Conservation (phyloP, 768 basidiomycete species). For the Trametes punicea region DNA sequence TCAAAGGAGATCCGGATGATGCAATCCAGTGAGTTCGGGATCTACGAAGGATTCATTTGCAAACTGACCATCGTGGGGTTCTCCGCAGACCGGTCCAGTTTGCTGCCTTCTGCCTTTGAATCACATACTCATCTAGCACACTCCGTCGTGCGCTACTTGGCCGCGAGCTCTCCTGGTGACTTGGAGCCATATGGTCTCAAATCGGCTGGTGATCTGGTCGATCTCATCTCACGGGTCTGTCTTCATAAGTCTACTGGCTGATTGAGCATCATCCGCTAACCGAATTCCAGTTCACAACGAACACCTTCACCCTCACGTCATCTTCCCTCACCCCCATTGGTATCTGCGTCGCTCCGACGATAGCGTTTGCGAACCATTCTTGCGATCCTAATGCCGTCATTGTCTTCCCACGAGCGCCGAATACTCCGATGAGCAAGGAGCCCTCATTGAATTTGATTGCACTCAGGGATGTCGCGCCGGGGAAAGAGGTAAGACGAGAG, state of each 20-base stretch:
- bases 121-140: conserved; percentile 70
- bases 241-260: background rate
- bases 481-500: conserved; percentile 61
- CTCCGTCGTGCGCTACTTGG: conserved; percentile 68
- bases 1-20: conserved; percentile 60
- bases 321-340: conserved; percentile 80
- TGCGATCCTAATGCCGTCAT: conserved; percentile 86
- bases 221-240: conserved; percentile 68
- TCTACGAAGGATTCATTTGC: background rate
- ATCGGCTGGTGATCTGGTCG: conserved; percentile 61
- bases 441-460: conserved; percentile 73
- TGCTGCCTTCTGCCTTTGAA: conserved; percentile 48
- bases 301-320: conserved; percentile 84
- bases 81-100: conserved; percentile 51
- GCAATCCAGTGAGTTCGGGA: conserved; percentile 59
- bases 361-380: conserved; percentile 85
- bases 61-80: conserved; percentile 1
- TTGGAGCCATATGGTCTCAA: conserved; percentile 54
- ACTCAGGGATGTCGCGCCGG: conserved; percentile 55
- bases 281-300: conserved; percentile 72
- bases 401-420: conserved; percentile 72
- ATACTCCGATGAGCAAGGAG: conserved; percentile 38
- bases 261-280: background rate
- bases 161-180: conserved; percentile 54
- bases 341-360: conserved; percentile 72